Evolutionary conservation across 2,329 filamentous ascomycete species (phyloP).

Genomic region (Curvularia lunata): DNA sequence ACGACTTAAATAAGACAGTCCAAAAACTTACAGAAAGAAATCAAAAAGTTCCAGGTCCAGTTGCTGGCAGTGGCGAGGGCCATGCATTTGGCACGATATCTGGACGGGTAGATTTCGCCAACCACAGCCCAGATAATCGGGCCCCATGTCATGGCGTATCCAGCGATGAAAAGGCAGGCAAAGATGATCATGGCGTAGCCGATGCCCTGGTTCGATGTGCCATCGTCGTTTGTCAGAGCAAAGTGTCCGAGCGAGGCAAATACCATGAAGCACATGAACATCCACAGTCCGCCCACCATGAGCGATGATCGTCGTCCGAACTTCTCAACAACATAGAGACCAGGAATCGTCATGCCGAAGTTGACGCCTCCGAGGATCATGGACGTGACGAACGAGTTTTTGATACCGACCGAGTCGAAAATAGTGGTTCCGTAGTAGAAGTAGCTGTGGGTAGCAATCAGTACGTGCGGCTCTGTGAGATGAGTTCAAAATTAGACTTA

Average conservation of each 20-base stretch:
- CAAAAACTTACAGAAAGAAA: conserved; percentile 63
- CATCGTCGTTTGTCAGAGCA: conserved; percentile 43
- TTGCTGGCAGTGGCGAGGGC: conserved; percentile 54
- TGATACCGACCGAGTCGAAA: conserved; percentile 51
- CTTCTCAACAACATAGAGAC: conserved; percentile 56
- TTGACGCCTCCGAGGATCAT: conserved; percentile 59
- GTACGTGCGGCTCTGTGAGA: not conserved
- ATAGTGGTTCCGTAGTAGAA: conserved; percentile 62
- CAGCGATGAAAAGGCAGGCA: conserved; percentile 71
- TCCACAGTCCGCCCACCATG: conserved; percentile 55
- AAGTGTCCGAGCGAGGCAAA: conserved; percentile 57
- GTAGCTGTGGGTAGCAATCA: conserved; percentile 49
- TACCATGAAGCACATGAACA: conserved; percentile 65
- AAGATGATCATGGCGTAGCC: conserved; percentile 70
- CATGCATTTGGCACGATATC: conserved; percentile 56
- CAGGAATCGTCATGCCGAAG: conserved; percentile 56
- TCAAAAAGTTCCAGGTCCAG: conserved; percentile 54
- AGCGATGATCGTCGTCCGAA: conserved; percentile 55
- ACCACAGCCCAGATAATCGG: conserved; percentile 74
- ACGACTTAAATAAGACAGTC: no score
- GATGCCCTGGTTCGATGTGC: conserved; percentile 49
- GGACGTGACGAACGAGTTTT: conserved; percentile 54
- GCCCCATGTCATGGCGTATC: conserved; percentile 73
- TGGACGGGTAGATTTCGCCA: conserved; percentile 68
- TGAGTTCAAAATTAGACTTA: conserved; percentile 53